Percentiles rank a stretch among this genome's conserved stretches.
Evolutionary conservation across 2,329 filamentous ascomycete species (phyloP).

Genomic region (Fusarium dimerum): DNA sequence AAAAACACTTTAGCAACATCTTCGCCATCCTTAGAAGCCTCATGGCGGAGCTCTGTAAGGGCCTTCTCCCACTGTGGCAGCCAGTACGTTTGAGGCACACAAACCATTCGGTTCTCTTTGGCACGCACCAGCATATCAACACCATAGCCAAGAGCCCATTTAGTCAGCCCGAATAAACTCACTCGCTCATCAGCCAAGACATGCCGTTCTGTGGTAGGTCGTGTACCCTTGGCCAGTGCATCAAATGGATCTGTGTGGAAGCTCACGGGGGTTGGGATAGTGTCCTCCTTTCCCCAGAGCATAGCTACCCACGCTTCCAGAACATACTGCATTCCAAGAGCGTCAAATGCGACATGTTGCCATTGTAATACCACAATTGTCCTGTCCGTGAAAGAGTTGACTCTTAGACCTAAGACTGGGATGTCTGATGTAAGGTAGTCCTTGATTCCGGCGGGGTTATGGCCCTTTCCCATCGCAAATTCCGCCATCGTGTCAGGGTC

Average conservation of each 20-base stretch:
- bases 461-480: slow-evolving; percentile 10
- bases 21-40: not conserved
- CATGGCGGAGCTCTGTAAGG: not conserved
- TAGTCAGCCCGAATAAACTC: not conserved
- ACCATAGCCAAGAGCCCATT: slow-evolving; percentile 10
- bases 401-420: slow-evolving; percentile 4
- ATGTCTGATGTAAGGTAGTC: slow-evolving; percentile 10
- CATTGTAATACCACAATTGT: slow-evolving; percentile 7
- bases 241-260: slow-evolving; percentile 10
- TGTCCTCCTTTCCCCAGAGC: slow-evolving; percentile 6
- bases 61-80: slow-evolving; percentile 3
- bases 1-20: slow-evolving; percentile 6
- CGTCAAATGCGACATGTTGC: slow-evolving; percentile 11
- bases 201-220: slow-evolving; percentile 5
- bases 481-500: slow-evolving; percentile 12
- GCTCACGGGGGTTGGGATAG: slow-evolving; percentile 3
- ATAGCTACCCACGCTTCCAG: slow-evolving; percentile 6
- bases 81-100: slow-evolving; percentile 10
- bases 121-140: slow-evolving; percentile 2
- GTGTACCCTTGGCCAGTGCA: slow-evolving; percentile 4
- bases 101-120: slow-evolving; percentile 13
- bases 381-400: slow-evolving; percentile 12
- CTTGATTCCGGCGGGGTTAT: slow-evolving; percentile 2
- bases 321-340: slow-evolving; percentile 1
- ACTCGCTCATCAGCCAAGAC: slow-evolving; percentile 1